Evolutionary conservation across 1,139 yeast species (phyloP), one percentile per base, ranked within the genome.

Genomic region (Suhomyces yuchorum): DNA sequence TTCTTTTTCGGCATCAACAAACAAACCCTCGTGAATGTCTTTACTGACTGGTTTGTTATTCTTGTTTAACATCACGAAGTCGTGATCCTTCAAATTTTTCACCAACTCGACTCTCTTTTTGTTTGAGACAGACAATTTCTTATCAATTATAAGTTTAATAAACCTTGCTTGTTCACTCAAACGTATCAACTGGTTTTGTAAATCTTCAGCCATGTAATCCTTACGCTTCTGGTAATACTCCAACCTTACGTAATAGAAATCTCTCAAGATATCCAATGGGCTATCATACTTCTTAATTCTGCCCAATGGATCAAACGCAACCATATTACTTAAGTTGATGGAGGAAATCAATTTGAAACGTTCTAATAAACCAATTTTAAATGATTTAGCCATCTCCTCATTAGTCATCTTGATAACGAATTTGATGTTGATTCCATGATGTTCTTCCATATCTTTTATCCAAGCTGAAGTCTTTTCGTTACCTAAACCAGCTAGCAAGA

Each of bases 401-500:
- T 77, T 79, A 17, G 83, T 71, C 54, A 95, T 70, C 40, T 84
- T 89, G 30, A 95, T 81, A 28, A 89, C 81, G 62, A 95, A 95
- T 56, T 84, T 82, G 54, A 93, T 84, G 37, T 85, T 87, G 49
- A 84, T 77, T 7, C 91, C 88, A 65, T 93, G 98, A 62, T 93
- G 96, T 63, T 93, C 99, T 58, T 87, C 92, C 84, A 92, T 82
- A 68, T 93, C 98, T 56, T 90, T 92, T 51, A 93, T 90, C 96
- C 97, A 93, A 3, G 95, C 81, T 44, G 80, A 78, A 3, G 69
- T 69, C 60, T 85, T 87, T 39, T 87, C 95, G 49, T 72, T 78
- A 22, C 96, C 97, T 48, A 91, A 73, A 19, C 93, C 96, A 44
- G 81, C 78, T 51, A 90, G 69, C 55, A 95, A 73, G 59, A 81